Evolutionary conservation across 257 asterid species (phyloP).

Genomic region (Paulownia fortunei): DNA sequence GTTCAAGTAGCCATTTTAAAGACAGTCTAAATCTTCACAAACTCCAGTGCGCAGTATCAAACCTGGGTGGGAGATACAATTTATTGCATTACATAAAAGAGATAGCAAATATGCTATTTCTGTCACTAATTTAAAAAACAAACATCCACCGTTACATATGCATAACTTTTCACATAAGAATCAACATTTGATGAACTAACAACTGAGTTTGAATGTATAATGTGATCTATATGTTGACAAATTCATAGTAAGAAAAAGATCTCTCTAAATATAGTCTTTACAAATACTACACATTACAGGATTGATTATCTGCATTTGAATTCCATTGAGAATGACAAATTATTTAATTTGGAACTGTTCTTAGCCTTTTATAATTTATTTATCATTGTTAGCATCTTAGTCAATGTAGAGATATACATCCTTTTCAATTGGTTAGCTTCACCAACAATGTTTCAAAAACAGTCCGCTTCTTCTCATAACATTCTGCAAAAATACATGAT

Average conservation of each 20-base stretch:
- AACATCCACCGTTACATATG: neutral
- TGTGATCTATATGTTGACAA: too few relatives aligned
- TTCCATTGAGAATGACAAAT: neutral
- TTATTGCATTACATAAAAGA: neutral
- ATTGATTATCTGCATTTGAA: neutral
- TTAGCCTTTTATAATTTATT: neutral
- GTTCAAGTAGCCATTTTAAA: neutral
- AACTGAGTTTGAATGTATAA: too few relatives aligned
- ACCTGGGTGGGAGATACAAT: neutral
- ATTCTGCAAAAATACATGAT: neutral
- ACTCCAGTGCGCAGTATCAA: neutral
- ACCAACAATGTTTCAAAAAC: neutral
- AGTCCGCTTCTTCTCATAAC: neutral
- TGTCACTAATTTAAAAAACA: neutral
- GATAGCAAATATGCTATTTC: neutral
- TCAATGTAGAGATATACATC: neutral
- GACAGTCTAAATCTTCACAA: neutral
- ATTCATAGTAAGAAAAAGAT: too few relatives aligned
- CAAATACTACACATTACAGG: conserved; percentile 6
- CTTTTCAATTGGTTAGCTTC: conserved; percentile 1
- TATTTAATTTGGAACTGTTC: neutral
- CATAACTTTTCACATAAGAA: too few relatives aligned
- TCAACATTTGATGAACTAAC: too few relatives aligned
- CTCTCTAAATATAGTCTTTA: neutral
- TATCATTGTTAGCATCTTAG: neutral